Conservation (phyloP, 768 basidiomycete species). For the Pleurotus citrinopileatus region DNA sequence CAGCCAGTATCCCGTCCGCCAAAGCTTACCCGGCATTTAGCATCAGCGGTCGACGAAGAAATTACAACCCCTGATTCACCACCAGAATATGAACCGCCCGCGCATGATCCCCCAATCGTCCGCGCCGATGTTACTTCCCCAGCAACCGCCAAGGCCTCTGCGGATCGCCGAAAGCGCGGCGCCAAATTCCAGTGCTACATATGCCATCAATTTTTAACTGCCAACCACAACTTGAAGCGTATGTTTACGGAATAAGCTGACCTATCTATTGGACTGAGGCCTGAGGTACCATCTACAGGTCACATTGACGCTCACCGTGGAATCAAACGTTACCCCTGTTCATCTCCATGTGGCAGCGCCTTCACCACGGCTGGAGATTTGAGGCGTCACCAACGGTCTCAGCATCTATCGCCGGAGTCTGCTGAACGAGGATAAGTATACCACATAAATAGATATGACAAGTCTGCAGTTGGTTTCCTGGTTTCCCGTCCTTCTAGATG, state of each 20-base stretch:
- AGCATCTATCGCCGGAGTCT: too few species aligned
- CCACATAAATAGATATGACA: too few species aligned
- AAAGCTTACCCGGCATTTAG: too few species aligned
- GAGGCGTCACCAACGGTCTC: neutral
- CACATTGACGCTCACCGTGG: neutral
- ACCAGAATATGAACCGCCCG: too few species aligned
- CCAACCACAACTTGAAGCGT: neutral
- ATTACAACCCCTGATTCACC: too few species aligned
- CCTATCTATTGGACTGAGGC: too few species aligned
- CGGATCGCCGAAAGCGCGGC: neutral
- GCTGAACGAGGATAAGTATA: too few species aligned
- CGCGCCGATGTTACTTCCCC: neutral
- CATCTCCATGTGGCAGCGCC: neutral
- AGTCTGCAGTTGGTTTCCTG: too few species aligned
- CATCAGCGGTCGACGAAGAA: too few species aligned
- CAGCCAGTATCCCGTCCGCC: too few species aligned
- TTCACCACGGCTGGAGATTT: neutral
- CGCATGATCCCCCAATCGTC: too few species aligned
- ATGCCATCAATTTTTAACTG: neutral
- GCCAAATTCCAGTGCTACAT: neutral
- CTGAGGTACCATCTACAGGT: neutral
- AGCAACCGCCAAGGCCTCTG: neutral
- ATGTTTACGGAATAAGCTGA: neutral
- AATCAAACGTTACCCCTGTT: neutral
- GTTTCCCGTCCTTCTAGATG: too few species aligned